phyloP scores from a whole-genome alignment of 2,329 filamentous ascomycete species.

The Neofusicoccum laricinum region DNA sequence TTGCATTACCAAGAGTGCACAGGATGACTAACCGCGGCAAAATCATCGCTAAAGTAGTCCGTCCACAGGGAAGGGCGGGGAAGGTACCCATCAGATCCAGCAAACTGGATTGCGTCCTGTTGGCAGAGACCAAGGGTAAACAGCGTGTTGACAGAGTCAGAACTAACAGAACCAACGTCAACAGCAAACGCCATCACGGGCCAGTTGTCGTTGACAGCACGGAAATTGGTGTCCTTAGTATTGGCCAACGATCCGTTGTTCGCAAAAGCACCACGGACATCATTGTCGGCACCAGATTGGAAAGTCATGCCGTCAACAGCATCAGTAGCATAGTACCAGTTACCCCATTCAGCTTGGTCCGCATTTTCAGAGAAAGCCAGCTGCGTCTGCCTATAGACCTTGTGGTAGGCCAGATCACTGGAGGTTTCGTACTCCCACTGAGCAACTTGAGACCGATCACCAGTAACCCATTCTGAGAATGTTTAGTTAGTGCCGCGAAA shows the following conservation, averaged over 20 bases:
- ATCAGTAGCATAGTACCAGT: constrained; percentile 54
- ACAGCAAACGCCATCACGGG: constrained; percentile 55
- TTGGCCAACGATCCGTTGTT: constrained; percentile 44
- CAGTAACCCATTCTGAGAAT: constrained; percentile 67
- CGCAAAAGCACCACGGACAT: constrained; percentile 48
- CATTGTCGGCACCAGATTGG: constrained; percentile 45
- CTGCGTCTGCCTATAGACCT: constrained; percentile 48
- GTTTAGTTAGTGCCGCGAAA: not conserved
- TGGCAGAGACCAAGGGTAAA: constrained; percentile 53
- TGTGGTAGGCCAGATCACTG: constrained; percentile 58
- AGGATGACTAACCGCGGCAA: constrained; percentile 38
- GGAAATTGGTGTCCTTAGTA: constrained; percentile 48
- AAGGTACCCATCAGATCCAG: constrained; percentile 38
- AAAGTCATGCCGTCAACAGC: constrained; percentile 40
- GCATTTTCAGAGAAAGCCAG: constrained; percentile 46
- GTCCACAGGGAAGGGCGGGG: constrained; percentile 49
- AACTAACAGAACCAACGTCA: constrained; percentile 46
- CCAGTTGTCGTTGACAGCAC: constrained; percentile 48
- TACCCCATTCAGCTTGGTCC: constrained; percentile 53
- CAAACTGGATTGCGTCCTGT: constrained; percentile 49
- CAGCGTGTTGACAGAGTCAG: constrained; percentile 37
- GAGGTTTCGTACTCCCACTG: constrained; percentile 58
- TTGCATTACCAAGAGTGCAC: constrained; percentile 18
- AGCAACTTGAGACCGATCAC: constrained; percentile 54
- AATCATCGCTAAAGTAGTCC: constrained; percentile 45